Conservation (phyloP, 352 stramenopile species). For the Globisporangium mamillatum region DNA sequence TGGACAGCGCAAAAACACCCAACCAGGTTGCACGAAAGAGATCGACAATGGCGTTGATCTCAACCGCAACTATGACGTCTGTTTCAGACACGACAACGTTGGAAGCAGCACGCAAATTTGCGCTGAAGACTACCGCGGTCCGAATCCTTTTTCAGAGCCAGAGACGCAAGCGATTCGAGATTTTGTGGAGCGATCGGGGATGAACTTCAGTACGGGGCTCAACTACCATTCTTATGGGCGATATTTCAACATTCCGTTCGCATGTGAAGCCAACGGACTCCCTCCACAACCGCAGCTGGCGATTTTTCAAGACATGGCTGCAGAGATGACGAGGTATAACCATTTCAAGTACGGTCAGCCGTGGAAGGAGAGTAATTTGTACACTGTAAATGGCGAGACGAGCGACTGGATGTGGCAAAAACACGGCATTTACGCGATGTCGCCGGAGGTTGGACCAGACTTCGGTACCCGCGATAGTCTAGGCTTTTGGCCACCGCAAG, state of each 20-base stretch:
- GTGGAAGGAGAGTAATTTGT: conserved; percentile 83
- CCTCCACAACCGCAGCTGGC: conserved; percentile 29
- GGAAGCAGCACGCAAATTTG: conserved; percentile 69
- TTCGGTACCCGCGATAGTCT: conserved; percentile 36
- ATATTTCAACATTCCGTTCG: conserved; percentile 84
- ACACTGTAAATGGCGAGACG: conserved; percentile 85
- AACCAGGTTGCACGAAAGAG: conserved; percentile 28
- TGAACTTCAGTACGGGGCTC: conserved; percentile 58
- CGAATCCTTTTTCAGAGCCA: conserved; percentile 72
- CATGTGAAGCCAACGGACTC: conserved; percentile 59
- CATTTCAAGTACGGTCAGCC: conserved; percentile 72
- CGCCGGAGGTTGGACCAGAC: conserved; percentile 69
- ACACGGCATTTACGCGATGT: conserved; percentile 85
- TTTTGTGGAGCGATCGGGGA: conserved; percentile 49
- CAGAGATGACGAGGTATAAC: conserved; percentile 76
- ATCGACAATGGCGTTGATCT: conserved; percentile 66
- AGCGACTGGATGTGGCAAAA: conserved; percentile 86
- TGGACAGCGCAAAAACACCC: conserved; percentile 74
- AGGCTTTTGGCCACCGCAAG: conserved; percentile 69
- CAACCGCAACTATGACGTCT: conserved; percentile 86
- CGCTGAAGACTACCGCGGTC: conserved; percentile 72
- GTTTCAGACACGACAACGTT: conserved; percentile 55
- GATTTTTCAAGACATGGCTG: conserved; percentile 50
- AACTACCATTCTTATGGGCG: conserved; percentile 87
- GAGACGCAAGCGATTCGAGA: conserved; percentile 72